phyloP scores from a whole-genome alignment of 805 yeast species.

The Nakazawaea holstii region DNA sequence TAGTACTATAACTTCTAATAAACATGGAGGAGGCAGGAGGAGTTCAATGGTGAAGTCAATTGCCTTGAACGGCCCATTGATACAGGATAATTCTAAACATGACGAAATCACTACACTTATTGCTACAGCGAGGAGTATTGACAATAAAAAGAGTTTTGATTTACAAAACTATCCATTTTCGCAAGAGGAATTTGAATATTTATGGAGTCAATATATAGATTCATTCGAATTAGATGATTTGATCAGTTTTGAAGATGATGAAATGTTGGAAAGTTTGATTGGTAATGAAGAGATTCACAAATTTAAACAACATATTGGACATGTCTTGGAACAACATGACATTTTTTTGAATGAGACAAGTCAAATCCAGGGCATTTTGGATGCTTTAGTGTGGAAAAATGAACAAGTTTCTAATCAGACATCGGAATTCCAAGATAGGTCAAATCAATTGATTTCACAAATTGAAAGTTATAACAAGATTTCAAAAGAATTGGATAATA shows the following conservation, averaged over 20 bases:
- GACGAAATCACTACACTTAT: not conserved
- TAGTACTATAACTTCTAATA: not conserved
- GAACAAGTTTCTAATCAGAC: slow-evolving; percentile 60
- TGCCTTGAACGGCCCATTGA: slow-evolving; percentile 46
- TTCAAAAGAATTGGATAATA: slow-evolving; percentile 37
- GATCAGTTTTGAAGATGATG: slow-evolving; percentile 34
- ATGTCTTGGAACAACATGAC: slow-evolving; percentile 20
- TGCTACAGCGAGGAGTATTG: too few species aligned
- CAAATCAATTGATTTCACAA: slow-evolving; percentile 43
- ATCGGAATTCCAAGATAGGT: slow-evolving; percentile 52
- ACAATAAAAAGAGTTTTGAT: not conserved
- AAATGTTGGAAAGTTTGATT: slow-evolving; percentile 29
- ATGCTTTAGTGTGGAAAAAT: slow-evolving; percentile 44
- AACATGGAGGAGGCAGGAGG: slow-evolving; percentile 35
- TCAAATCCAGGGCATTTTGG: slow-evolving; percentile 37
- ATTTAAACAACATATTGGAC: slow-evolving; percentile 30
- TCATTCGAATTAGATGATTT: slow-evolving; percentile 37
- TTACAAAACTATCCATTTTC: slow-evolving; percentile 30
- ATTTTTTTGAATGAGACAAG: slow-evolving; percentile 42
- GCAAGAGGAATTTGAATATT: slow-evolving; percentile 25
- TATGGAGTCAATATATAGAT: slow-evolving; percentile 31
- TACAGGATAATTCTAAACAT: slow-evolving; percentile 20
- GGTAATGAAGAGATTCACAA: slow-evolving; percentile 27
- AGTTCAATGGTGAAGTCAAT: slow-evolving; percentile 59
- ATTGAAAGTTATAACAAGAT: slow-evolving; percentile 37